Evolutionary conservation across 2,329 filamentous ascomycete species (phyloP), one percentile per base, ranked within the genome.

Genomic region (Diplodia corticola): DNA sequence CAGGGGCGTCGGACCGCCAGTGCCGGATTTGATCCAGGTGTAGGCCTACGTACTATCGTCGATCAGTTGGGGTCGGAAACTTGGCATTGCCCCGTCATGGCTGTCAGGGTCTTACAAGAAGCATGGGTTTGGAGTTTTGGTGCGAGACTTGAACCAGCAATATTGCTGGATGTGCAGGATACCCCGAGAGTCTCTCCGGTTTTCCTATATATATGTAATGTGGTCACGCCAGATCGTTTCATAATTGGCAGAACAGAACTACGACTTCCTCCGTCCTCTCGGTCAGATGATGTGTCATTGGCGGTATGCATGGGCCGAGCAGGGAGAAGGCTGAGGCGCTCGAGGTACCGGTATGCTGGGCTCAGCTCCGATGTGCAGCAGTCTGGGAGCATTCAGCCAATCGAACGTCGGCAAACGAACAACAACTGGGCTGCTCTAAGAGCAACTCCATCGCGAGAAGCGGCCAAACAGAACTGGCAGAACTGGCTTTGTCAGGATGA

Each of bases 1-100:
- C 63, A 84, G 95, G 68, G 95, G 95, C 0, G 89, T 97, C 63
- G 92, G 92, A 0, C 86, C 89, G n/a, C 86, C 91, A 65, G 79
- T 86, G 63, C 88, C 89, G 22, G 88, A 92, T 77, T 78, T 93
- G 71, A 91, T 93, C 68, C 84, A 89, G 69, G 67, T 80, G 30
- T 65, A 60, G 53, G 26, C 30, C 48, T 24, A 28, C 6, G 28
- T 28, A 13, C 28, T 17, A 13, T 53, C 22, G 48, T 17, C 22
- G 17, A 30, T 44, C 9, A 17, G 28, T 28, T 22, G 26, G 28
- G 40, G 57, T n/a, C 44, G 28, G 37, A 26, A 35, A 17, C 40
- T 49, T 49, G 40, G 57, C 44, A 12, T 60, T 60, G 37, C 28
- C 37, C 44, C 9, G 15, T 46, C 44, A 24, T 28, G 54, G 54